A percentile compares a stretch with the other conserved stretches of the same genome.
Evolutionary conservation across 1,284 basidiomycete species (phyloP).

Genomic region (Cryptococcus sp.): DNA sequence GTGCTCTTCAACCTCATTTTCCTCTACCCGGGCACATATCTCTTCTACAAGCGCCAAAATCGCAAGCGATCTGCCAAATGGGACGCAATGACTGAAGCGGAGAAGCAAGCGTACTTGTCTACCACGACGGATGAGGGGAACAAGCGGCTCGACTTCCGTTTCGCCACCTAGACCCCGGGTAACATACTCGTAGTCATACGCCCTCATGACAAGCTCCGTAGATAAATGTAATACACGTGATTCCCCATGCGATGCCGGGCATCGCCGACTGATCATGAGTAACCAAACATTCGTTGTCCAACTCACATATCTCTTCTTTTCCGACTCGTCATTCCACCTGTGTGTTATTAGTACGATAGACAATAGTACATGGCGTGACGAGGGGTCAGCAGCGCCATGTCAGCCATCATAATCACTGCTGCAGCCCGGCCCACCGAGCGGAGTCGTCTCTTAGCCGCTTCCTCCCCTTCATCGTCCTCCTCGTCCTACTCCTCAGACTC

Average conservation of each 20-base stretch:
- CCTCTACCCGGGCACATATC: slow-evolving; percentile 25
- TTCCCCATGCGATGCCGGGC: too few relatives aligned
- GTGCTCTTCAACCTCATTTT: slow-evolving; percentile 32
- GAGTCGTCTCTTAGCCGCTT: not conserved
- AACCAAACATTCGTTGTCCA: too few relatives aligned
- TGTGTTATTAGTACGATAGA: too few relatives aligned
- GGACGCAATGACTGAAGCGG: slow-evolving; percentile 23
- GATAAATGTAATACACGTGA: too few relatives aligned
- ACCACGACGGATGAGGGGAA: slow-evolving; percentile 35
- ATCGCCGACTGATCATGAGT: too few relatives aligned
- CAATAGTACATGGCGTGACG: too few relatives aligned
- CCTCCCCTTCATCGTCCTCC: not conserved
- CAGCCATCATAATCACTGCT: slow-evolving; percentile 3
- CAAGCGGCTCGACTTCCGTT: slow-evolving; percentile 15
- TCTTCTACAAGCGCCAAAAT: slow-evolving; percentile 33
- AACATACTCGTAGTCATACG: too few relatives aligned
- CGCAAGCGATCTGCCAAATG: slow-evolving; percentile 19
- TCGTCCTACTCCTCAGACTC: not conserved
- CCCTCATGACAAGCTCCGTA: too few relatives aligned
- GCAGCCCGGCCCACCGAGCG: not conserved
- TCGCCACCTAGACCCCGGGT: too few relatives aligned
- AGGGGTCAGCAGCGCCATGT: not conserved
- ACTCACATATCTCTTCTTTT: too few relatives aligned
- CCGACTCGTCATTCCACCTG: too few relatives aligned
- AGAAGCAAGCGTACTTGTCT: slow-evolving; percentile 24